Percentiles rank a stretch among this genome's conserved stretches.
Evolutionary conservation across 2,329 filamentous ascomycete species (phyloP).

Genomic region (Microsporum canis): DNA sequence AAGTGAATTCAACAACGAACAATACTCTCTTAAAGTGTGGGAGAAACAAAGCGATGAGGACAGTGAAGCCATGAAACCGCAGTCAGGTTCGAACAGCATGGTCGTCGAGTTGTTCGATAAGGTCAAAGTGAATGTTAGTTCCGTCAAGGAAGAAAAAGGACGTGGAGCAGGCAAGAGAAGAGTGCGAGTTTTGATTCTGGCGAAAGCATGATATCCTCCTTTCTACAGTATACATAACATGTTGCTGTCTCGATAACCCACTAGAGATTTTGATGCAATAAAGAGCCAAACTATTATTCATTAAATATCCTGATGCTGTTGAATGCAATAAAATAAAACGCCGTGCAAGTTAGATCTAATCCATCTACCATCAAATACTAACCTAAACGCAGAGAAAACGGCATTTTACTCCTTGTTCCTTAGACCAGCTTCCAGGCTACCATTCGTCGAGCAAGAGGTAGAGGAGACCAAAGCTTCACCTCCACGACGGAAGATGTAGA

Average conservation of each 20-base stretch:
- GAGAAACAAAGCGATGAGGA: conserved; percentile 48
- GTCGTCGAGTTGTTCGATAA: conserved; percentile 82
- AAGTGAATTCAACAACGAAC: conserved; percentile 72
- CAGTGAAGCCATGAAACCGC: conserved; percentile 25
- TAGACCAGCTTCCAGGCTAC: conserved; percentile 12
- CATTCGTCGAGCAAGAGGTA: conserved; percentile 23
- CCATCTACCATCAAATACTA: neutral
- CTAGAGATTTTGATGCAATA: neutral
- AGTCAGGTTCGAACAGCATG: conserved; percentile 24
- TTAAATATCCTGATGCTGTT: neutral
- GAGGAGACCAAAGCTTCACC: conserved; percentile 19
- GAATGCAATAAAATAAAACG: neutral
- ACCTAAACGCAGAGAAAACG: neutral
- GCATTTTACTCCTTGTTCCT: neutral
- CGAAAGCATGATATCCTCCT: conserved; percentile 15
- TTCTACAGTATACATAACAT: neutral
- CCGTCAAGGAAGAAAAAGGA: conserved; percentile 69
- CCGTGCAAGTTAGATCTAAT: neutral
- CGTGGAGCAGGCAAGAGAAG: conserved; percentile 80
- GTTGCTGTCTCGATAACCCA: neutral
- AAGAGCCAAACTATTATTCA: neutral
- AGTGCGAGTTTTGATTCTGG: conserved; percentile 34
- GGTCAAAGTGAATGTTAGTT: conserved; percentile 76
- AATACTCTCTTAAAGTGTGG: conserved; percentile 59
- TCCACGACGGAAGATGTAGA: neutral